Percentiles rank a stretch among this genome's conserved stretches.
phyloP scores from a whole-genome alignment of 352 stramenopile species.

The Phytopythium chamaehyphon region DNA sequence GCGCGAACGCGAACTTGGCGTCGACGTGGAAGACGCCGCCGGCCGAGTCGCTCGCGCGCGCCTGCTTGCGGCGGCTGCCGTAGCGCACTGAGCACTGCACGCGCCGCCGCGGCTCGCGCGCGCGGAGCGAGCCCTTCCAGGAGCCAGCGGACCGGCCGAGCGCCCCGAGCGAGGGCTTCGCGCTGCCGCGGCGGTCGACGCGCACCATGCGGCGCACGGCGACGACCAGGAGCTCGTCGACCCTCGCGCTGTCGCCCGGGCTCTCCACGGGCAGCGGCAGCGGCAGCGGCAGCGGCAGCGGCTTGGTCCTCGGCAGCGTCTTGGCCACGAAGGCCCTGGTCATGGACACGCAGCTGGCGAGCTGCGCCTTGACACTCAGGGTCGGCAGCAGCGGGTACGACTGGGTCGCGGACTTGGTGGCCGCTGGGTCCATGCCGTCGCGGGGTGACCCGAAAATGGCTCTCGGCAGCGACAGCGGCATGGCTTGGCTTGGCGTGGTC shows the following conservation, averaged over 20 bases:
- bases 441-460: not conserved
- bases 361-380: conserved; percentile 15
- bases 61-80: conserved; percentile 22
- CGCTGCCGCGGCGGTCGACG: not conserved
- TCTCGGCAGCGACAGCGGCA: conserved; percentile 16
- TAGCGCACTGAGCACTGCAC: conserved; percentile 25
- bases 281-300: conserved; percentile 15
- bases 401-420: conserved; percentile 12
- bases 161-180: conserved; percentile 5
- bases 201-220: conserved; percentile 27
- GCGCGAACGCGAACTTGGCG: conserved; percentile 43
- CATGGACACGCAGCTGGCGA: conserved; percentile 22
- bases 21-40: conserved; percentile 25
- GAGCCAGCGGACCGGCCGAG: conserved; percentile 6
- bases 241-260: not conserved
- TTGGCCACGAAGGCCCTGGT: conserved; percentile 35
- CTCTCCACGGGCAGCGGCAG: conserved; percentile 8
- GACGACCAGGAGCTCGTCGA: conserved; percentile 37
- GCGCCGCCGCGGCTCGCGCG: conserved; percentile 15
- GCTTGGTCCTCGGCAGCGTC: conserved; percentile 21
- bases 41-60: conserved; percentile 12
- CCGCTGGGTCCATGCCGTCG: not conserved
- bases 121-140: conserved; percentile 10
- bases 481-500: not conserved
- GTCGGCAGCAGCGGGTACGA: conserved; percentile 17